These are phyloP conservation scores for Cystobasidium onofrii DNA, from an alignment of 768 basidiomycete species.

Conservation along the genomic window DNA sequence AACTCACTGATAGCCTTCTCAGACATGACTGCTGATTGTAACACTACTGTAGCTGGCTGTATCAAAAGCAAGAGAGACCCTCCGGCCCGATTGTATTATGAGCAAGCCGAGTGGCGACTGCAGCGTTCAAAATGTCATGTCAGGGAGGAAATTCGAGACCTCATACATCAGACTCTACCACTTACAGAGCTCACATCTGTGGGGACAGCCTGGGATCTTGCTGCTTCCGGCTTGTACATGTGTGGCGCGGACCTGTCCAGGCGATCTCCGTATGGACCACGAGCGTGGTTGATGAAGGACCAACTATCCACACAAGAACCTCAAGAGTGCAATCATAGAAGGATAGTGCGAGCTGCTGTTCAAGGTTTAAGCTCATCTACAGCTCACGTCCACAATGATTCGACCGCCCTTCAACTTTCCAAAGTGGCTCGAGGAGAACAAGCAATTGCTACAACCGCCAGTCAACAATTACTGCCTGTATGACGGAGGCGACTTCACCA, in stretches of 20 bases:
- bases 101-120: not conserved
- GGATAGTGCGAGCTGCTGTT: too few species aligned
- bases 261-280: too few species aligned
- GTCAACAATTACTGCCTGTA: conserved; percentile 82
- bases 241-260: not conserved
- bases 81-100: not conserved
- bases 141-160: too few species aligned
- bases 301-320: too few species aligned
- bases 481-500: conserved; percentile 70
- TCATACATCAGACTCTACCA: too few species aligned
- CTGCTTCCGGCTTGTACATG: too few species aligned
- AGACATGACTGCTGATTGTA: not conserved
- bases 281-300: too few species aligned
- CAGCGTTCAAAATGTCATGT: too few species aligned
- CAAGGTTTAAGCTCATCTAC: too few species aligned
- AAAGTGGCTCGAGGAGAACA: conserved; percentile 71
- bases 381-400: conserved; percentile 52
- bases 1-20: conserved; percentile 25
- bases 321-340: too few species aligned
- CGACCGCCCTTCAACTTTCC: conserved; percentile 76
- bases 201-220: too few species aligned
- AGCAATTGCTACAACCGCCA: conserved; percentile 72
- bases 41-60: not conserved
- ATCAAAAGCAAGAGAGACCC: not conserved
- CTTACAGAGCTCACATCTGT: too few species aligned